These are phyloP conservation scores for Epichloe amarillans DNA, from an alignment of 2,329 filamentous ascomycete genomes.

Conservation along the genomic window DNA sequence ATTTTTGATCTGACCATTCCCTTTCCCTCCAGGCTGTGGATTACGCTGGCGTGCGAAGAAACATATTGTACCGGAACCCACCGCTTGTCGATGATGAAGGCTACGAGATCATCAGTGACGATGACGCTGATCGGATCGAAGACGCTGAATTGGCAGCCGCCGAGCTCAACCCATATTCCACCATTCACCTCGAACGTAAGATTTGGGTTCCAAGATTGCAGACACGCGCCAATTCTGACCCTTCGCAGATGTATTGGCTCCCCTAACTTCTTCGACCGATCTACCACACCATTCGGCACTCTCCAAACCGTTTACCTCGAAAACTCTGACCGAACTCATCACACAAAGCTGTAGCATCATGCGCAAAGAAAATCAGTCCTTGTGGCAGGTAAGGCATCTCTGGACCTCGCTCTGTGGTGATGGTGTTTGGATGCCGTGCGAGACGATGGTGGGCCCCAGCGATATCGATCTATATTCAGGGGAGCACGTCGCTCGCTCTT, in stretches of 20 bases:
- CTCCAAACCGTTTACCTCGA: conserved; percentile 61
- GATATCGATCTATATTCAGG: conserved; percentile 43
- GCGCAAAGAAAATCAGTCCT: conserved; percentile 58
- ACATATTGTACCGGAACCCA: conserved; percentile 63
- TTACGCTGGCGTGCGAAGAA: conserved; percentile 58
- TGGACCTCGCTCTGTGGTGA: conserved; percentile 64
- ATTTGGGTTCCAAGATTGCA: neutral
- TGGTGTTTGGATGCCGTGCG: conserved; percentile 52
- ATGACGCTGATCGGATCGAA: conserved; percentile 51
- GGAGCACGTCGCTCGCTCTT: conserved; percentile 27
- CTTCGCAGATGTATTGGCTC: conserved; percentile 53
- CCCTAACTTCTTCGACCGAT: conserved; percentile 59
- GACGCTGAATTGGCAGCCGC: conserved; percentile 49
- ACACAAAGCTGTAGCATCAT: conserved; percentile 56
- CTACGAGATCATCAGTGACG: conserved; percentile 60
- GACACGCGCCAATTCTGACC: conserved; percentile 14
- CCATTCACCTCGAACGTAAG: conserved; percentile 58
- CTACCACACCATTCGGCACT: conserved; percentile 62
- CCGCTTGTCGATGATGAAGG: conserved; percentile 64
- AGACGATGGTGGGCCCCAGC: conserved; percentile 40
- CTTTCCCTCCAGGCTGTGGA: conserved; percentile 45
- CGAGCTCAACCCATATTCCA: conserved; percentile 61
- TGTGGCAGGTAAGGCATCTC: conserved; percentile 64
- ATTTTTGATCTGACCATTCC: conserved; percentile 12
- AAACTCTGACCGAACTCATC: conserved; percentile 57